Percentiles rank a stretch among this genome's conserved stretches.
These are phyloP conservation scores for Pythium utonaiense DNA, from an alignment of 352 stramenopile species.

Conservation along the genomic window DNA sequence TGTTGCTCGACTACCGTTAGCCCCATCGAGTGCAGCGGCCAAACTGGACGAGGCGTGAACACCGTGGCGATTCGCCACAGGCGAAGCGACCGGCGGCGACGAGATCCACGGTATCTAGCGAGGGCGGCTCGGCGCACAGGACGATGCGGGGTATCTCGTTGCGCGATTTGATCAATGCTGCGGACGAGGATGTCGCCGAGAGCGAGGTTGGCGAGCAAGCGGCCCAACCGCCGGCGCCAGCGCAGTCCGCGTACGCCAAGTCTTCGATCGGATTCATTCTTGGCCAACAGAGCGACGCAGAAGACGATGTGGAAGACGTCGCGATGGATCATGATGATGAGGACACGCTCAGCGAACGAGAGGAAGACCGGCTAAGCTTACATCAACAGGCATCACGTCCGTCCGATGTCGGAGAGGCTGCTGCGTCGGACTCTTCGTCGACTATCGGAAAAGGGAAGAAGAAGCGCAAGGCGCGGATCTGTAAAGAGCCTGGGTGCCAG, in stretches of 20 bases:
- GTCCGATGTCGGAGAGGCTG: not conserved
- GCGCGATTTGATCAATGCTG: constrained; percentile 24
- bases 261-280: constrained; percentile 25
- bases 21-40: too few species aligned
- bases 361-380: constrained; percentile 3
- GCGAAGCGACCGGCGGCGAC: not conserved
- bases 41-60: not conserved
- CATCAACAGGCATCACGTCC: not conserved
- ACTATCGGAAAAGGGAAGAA: constrained; percentile 23
- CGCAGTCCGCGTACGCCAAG: constrained; percentile 1
- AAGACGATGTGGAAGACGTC: not conserved
- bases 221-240: not conserved
- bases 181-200: constrained; percentile 11
- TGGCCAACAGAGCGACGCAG: constrained; percentile 15
- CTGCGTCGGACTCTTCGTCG: not conserved
- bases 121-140: not conserved
- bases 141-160: constrained; percentile 22
- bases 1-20: not conserved
- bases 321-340: constrained; percentile 17
- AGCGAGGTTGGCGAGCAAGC: not conserved
- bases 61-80: not conserved
- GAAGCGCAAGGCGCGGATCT: constrained; percentile 44
- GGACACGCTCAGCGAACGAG: constrained; percentile 11
- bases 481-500: constrained; percentile 33
- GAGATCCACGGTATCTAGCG: not conserved